Conservation (phyloP, 192 early-diverging fungal genomes). For the Coemansia sp. region DNA sequence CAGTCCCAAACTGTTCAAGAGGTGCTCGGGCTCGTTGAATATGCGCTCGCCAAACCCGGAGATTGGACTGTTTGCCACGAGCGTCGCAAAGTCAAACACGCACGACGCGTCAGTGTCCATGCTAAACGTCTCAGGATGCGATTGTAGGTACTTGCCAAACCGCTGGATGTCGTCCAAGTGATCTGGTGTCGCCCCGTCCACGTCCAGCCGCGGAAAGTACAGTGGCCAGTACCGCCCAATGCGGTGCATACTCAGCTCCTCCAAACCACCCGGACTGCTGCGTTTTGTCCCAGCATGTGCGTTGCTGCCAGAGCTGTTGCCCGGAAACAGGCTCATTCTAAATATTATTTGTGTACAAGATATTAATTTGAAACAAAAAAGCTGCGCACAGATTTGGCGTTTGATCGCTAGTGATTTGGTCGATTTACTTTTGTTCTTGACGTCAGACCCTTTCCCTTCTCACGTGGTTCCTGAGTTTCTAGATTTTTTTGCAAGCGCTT, state of each 20-base stretch:
- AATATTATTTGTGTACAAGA: not conserved
- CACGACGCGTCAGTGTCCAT: slow-evolving; percentile 44
- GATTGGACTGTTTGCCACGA: slow-evolving; percentile 24
- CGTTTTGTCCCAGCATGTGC: slow-evolving; percentile 19
- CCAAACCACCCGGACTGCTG: slow-evolving; percentile 8
- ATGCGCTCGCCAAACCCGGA: slow-evolving; percentile 38
- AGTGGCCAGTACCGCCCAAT: slow-evolving; percentile 50
- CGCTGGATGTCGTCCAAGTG: slow-evolving; percentile 24
- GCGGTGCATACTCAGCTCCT: slow-evolving; percentile 12
- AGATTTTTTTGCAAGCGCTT: not conserved
- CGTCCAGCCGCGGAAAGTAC: slow-evolving; percentile 44
- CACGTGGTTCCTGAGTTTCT: not conserved
- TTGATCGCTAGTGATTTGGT: not conserved
- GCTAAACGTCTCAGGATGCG: slow-evolving; percentile 38
- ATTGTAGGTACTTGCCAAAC: slow-evolving; percentile 35
- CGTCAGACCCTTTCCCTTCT: not conserved
- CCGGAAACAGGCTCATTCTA: slow-evolving; percentile 1
- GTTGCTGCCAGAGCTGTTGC: not conserved
- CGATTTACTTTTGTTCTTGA: not conserved
- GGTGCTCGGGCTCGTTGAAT: slow-evolving; percentile 35
- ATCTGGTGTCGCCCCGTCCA: slow-evolving; percentile 16
- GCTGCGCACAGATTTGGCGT: not conserved
- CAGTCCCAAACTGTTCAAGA: slow-evolving; percentile 39
- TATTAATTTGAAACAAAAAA: not conserved
- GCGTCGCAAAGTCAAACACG: slow-evolving; percentile 34